Conservation (phyloP, 257 asterid genomes). For the Verbena officinalis region DNA sequence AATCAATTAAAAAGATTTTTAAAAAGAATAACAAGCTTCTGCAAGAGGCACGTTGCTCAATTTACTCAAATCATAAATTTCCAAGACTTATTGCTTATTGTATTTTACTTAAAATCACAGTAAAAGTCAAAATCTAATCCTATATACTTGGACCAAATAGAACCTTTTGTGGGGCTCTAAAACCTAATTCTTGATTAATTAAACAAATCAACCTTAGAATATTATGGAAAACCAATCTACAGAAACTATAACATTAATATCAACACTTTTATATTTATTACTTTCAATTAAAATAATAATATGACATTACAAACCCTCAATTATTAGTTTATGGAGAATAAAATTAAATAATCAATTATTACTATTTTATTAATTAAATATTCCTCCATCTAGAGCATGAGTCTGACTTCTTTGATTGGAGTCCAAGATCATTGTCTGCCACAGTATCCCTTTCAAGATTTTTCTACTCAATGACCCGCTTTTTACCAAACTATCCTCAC, state of each 20-base stretch:
- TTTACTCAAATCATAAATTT: conserved; percentile 14
- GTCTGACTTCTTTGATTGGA: conserved; percentile 38
- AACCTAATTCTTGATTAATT: background rate
- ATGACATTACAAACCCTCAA: no score
- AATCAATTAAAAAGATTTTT: no score
- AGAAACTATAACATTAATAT: no score
- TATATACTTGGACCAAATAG: background rate
- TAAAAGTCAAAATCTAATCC: background rate
- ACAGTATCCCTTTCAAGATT: conserved; percentile 29
- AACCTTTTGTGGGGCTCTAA: conserved; percentile 13
- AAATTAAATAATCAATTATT: no score
- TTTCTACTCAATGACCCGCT: background rate
- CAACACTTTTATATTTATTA: no score
- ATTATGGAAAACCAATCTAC: background rate
- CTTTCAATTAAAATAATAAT: no score
- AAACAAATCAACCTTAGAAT: background rate
- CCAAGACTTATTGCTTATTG: background rate
- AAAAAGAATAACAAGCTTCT: background rate
- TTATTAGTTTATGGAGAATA: no score
- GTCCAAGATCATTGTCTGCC: conserved; percentile 59
- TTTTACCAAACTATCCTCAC: conserved; percentile 37
- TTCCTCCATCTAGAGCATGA: conserved; percentile 25
- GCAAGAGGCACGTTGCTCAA: background rate
- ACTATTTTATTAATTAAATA: background rate
- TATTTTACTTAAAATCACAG: background rate